Evolutionary conservation across 2,329 filamentous ascomycete genomes (phyloP).

Genomic region (Cladosporium sp.): DNA sequence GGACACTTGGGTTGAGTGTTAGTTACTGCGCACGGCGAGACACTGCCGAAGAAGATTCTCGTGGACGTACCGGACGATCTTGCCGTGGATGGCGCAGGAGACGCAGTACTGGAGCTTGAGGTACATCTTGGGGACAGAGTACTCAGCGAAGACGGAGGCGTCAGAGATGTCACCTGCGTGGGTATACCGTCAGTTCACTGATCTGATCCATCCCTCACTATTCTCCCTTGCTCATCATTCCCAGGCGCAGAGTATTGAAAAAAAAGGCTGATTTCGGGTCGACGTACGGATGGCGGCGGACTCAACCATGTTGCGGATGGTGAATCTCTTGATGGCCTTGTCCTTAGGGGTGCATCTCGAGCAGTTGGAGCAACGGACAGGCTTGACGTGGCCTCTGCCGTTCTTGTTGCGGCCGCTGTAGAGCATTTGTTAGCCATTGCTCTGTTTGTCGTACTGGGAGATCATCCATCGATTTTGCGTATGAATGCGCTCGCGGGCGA

Average conservation of each 20-base stretch:
- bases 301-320: slow-evolving; percentile 99
- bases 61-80: slow-evolving; percentile 96
- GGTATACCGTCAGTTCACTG: slow-evolving; percentile 14
- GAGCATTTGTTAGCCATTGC: slow-evolving; percentile 33
- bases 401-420: slow-evolving; percentile 98
- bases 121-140: slow-evolving; percentile 99
- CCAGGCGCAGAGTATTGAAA: too few relatives aligned
- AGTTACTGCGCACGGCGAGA: slow-evolving; percentile 15
- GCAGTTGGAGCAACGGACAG: slow-evolving; percentile 90
- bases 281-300: slow-evolving; percentile 97
- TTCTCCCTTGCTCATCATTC: slow-evolving; percentile 9
- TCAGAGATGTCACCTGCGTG: slow-evolving; percentile 96
- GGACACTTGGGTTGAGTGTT: slow-evolving; percentile 62
- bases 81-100: slow-evolving; percentile 99
- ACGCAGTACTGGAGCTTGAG: slow-evolving; percentile 99
- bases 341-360: slow-evolving; percentile 87
- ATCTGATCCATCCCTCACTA: slow-evolving; percentile 11
- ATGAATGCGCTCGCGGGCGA: background rate
- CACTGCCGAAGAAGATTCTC: slow-evolving; percentile 12
- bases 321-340: slow-evolving; percentile 99
- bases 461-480: slow-evolving; percentile 13
- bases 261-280: too few relatives aligned
- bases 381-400: slow-evolving; percentile 99
- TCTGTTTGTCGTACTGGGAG: slow-evolving; percentile 7
- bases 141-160: slow-evolving; percentile 98